A percentile compares a stretch with the other conserved stretches of the same genome.
Evolutionary conservation across 2,329 filamentous ascomycete genomes (phyloP).

Genomic region (Colletotrichum eremochloae): DNA sequence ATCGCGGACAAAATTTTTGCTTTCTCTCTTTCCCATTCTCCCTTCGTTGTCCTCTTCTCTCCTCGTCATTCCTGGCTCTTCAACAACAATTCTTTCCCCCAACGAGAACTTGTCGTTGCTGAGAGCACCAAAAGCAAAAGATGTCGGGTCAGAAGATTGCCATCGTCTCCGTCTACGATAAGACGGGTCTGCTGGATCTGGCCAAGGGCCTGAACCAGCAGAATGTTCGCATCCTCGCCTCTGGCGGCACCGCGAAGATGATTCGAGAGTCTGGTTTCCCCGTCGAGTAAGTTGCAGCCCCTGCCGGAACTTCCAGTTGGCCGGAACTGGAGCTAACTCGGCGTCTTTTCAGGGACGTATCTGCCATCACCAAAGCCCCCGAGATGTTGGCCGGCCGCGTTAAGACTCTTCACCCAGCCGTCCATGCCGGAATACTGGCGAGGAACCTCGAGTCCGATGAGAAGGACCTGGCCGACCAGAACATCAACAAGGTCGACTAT

Average conservation of each 20-base stretch:
- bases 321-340: slow-evolving; percentile 3
- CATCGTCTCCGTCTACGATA: slow-evolving; percentile 98
- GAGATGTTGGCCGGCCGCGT: slow-evolving; percentile 90
- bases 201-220: slow-evolving; percentile 91
- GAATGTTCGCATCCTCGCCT: slow-evolving; percentile 92
- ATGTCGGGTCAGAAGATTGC: slow-evolving; percentile 72
- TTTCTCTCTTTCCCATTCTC: slow-evolving; percentile 1
- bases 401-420: slow-evolving; percentile 97
- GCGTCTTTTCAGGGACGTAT: slow-evolving; percentile 79
- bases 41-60: neutral
- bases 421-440: slow-evolving; percentile 91
- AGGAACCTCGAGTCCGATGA: slow-evolving; percentile 95
- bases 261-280: slow-evolving; percentile 96
- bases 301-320: neutral
- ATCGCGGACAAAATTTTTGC: slow-evolving; percentile 38
- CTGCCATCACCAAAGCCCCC: slow-evolving; percentile 94
- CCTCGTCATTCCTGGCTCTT: neutral
- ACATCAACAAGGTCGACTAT: slow-evolving; percentile 94
- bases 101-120: slow-evolving; percentile 47
- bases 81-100: slow-evolving; percentile 18
- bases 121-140: slow-evolving; percentile 36
- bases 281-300: slow-evolving; percentile 78
- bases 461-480: slow-evolving; percentile 95
- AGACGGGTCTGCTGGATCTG: slow-evolving; percentile 93
- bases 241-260: slow-evolving; percentile 95